These are phyloP conservation scores for Taphrina betulina DNA, from an alignment of 1,139 yeast species.

Conservation along the genomic window DNA sequence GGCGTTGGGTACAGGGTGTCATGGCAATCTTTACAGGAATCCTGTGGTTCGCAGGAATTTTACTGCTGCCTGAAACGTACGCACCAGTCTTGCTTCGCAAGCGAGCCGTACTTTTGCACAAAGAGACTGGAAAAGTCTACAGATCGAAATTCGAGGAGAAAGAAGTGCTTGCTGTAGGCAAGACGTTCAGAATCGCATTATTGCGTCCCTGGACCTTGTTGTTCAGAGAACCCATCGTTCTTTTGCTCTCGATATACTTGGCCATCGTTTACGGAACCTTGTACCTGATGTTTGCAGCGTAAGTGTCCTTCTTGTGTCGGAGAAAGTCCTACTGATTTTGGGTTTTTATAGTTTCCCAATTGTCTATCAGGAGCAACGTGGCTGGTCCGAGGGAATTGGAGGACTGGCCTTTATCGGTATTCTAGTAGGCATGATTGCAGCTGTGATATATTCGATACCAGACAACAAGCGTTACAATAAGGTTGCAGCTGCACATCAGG, in stretches of 20 bases:
- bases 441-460: slow-evolving; percentile 41
- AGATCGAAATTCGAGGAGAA: slow-evolving; percentile 6
- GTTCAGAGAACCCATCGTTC: slow-evolving; percentile 21
- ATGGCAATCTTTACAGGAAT: slow-evolving; percentile 48
- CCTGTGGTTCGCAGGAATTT: slow-evolving; percentile 63
- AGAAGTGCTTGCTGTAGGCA: slow-evolving; percentile 25
- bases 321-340: too few relatives aligned
- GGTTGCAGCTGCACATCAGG: neutral
- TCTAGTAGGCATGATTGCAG: slow-evolving; percentile 62
- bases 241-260: slow-evolving; percentile 44
- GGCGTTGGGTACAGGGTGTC: slow-evolving; percentile 62
- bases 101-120: slow-evolving; percentile 59
- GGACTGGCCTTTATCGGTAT: slow-evolving; percentile 78
- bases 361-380: slow-evolving; percentile 66
- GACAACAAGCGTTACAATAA: slow-evolving; percentile 5
- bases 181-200: slow-evolving; percentile 12
- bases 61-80: slow-evolving; percentile 74
- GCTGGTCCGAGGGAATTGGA: slow-evolving; percentile 64
- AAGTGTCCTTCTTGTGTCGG: too few relatives aligned
- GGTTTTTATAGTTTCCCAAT: too few relatives aligned
- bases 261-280: slow-evolving; percentile 61
- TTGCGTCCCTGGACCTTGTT: slow-evolving; percentile 19
- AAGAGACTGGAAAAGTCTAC: slow-evolving; percentile 32
- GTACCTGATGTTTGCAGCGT: slow-evolving; percentile 69
- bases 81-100: slow-evolving; percentile 77